phyloP scores from a whole-genome alignment of 1,284 basidiomycete genomes.

The Leccinum subrobustum region DNA sequence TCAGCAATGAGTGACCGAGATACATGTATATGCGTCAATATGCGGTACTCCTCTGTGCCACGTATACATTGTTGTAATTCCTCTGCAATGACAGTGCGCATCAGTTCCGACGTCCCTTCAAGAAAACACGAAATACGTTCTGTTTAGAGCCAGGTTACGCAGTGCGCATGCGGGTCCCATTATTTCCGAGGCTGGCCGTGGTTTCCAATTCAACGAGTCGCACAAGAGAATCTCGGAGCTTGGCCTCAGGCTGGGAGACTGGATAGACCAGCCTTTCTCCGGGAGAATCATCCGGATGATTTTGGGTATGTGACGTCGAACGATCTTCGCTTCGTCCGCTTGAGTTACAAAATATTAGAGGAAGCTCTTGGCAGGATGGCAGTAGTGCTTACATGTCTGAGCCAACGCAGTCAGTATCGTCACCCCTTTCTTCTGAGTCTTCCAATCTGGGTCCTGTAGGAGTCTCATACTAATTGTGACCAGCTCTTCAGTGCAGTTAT shows the following conservation, averaged over 20 bases:
- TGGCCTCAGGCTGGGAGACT: no score
- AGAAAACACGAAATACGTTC: not conserved
- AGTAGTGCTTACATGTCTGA: not conserved
- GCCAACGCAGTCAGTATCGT: not conserved
- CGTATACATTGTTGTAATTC: not conserved
- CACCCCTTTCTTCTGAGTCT: not conserved
- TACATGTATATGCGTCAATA: not conserved
- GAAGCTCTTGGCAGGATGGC: no score
- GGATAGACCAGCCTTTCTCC: no score
- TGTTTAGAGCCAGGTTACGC: not conserved
- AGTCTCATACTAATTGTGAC: not conserved
- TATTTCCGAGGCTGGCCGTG: slow-evolving; percentile 19
- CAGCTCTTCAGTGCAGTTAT: slow-evolving; percentile 8
- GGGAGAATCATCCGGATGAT: no score
- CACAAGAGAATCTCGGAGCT: not conserved
- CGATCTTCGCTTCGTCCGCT: no score
- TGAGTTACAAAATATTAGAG: no score
- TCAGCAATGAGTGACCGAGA: not conserved
- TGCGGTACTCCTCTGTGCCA: not conserved
- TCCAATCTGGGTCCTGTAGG: slow-evolving; percentile 11
- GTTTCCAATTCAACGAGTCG: not conserved
- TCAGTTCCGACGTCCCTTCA: not conserved
- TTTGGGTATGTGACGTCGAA: no score
- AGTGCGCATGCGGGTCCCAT: slow-evolving; percentile 15
- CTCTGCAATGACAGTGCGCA: not conserved